These are phyloP conservation scores for Xylariaceae sp. DNA, from an alignment of 2,329 filamentous ascomycete species.

Conservation along the genomic window DNA sequence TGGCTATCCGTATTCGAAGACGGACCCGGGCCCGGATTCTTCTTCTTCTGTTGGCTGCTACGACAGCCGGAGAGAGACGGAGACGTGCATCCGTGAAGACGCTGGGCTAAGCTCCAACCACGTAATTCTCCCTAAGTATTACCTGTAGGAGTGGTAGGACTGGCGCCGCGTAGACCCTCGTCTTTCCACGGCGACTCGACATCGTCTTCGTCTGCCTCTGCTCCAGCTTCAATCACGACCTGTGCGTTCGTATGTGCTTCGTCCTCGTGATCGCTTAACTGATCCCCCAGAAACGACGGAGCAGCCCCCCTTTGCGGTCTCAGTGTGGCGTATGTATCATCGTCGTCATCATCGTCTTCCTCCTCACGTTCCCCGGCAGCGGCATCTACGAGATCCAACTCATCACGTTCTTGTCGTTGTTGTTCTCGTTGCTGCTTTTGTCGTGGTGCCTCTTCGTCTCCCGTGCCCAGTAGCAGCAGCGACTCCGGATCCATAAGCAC, in stretches of 20 bases:
- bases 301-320: not conserved
- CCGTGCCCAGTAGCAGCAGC: conserved; percentile 18
- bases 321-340: conserved; percentile 6
- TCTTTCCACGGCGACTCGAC: conserved; percentile 14
- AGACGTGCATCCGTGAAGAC: not conserved
- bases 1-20: no score
- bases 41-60: no score
- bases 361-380: not conserved
- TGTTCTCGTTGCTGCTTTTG: not conserved
- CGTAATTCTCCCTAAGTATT: conserved; percentile 11
- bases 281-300: not conserved
- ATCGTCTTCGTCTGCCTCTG: not conserved
- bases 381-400: not conserved
- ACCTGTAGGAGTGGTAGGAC: not conserved
- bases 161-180: conserved; percentile 1
- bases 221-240: not conserved
- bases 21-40: no score
- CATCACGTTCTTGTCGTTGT: not conserved
- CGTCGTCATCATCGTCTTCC: not conserved
- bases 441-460: conserved; percentile 6
- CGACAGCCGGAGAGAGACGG: no score
- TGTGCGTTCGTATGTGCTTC: conserved; percentile 3
- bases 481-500: conserved; percentile 32
- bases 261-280: conserved; percentile 11
- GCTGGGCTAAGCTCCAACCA: conserved; percentile 9